Conservation (phyloP, 1,139 yeast genomes). For the Nadsonia commutata region DNA sequence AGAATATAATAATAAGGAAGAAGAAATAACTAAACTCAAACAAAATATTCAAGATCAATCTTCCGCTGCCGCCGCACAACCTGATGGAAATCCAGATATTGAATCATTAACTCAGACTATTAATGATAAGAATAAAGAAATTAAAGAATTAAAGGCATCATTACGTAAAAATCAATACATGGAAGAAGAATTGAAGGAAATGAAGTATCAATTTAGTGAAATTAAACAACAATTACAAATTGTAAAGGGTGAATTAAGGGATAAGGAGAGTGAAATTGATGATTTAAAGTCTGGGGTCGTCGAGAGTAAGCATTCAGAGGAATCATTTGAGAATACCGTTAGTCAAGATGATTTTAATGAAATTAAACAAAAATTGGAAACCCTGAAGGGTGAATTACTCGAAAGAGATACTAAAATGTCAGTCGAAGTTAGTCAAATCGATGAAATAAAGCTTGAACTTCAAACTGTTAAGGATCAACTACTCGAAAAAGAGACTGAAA, state of each 20-base stretch:
- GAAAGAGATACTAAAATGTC: constrained; percentile 9
- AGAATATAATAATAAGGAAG: not conserved
- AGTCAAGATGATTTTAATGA: not conserved
- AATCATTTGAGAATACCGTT: not conserved
- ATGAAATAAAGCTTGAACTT: no score
- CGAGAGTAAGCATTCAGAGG: not conserved
- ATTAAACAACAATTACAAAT: constrained; percentile 4
- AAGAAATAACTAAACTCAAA: not conserved
- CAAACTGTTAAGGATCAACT: no score
- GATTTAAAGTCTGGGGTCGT: not conserved
- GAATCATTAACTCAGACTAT: not conserved
- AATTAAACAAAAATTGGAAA: constrained; percentile 1
- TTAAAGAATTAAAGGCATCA: constrained; percentile 9
- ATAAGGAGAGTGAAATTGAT: not conserved
- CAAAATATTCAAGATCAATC: not conserved
- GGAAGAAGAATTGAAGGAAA: constrained; percentile 6
- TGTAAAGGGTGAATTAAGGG: constrained; percentile 2
- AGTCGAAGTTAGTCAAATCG: constrained; percentile 3
- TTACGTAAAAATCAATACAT: constrained; percentile 5
- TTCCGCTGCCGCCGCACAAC: not conserved
- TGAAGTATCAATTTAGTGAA: constrained; percentile 1
- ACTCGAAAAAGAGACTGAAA: no score
- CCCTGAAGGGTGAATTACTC: constrained; percentile 11
- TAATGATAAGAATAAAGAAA: constrained; percentile 1
- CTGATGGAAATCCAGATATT: not conserved